Conservation (phyloP, 768 basidiomycete genomes). For the Pisolithus microcarpus region DNA sequence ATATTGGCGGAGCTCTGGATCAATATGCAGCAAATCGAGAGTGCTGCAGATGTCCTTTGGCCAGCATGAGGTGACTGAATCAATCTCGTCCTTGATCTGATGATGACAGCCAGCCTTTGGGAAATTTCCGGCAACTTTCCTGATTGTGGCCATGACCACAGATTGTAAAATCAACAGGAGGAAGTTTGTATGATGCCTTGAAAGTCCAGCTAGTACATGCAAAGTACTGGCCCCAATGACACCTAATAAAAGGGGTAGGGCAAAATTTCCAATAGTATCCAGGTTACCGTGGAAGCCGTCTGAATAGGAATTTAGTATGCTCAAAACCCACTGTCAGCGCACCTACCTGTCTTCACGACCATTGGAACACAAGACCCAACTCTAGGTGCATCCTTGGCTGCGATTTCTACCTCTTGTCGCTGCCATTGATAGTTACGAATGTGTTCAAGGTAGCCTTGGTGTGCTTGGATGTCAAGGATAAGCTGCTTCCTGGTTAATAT, state of each 20-base stretch:
- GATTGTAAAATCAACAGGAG: background rate
- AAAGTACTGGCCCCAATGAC: background rate
- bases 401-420: background rate
- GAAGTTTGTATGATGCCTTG: background rate
- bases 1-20: conserved; percentile 11
- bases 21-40: conserved; percentile 10
- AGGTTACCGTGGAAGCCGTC: background rate
- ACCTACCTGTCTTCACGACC: background rate
- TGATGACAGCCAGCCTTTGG: background rate
- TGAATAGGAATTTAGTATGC: no score
- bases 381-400: background rate
- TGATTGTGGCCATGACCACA: no score
- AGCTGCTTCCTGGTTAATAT: background rate
- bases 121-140: no score
- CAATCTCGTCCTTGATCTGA: background rate
- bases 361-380: background rate
- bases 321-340: background rate
- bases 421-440: background rate
- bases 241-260: background rate
- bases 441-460: background rate
- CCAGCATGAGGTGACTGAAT: background rate
- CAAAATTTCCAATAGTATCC: background rate
- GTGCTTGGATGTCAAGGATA: background rate
- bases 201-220: background rate
- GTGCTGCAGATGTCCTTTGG: conserved; percentile 14